Conservation (phyloP, 2,329 filamentous ascomycete genomes). For the Phialocephala subalpina region DNA sequence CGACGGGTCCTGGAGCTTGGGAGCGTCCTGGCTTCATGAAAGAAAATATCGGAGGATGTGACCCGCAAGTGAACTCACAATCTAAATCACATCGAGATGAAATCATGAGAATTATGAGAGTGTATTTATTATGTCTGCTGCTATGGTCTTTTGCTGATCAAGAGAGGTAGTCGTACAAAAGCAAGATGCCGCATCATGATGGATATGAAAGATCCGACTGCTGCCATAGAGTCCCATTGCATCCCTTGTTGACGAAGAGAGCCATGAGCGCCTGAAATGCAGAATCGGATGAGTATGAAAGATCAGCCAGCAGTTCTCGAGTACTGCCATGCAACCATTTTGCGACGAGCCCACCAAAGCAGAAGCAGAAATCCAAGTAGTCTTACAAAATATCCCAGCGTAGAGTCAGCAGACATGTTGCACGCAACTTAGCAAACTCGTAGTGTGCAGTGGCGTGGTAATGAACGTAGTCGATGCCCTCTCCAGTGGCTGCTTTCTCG, state of each 20-base stretch:
- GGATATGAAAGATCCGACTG: not conserved
- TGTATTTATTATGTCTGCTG: not conserved
- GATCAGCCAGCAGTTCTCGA: not conserved
- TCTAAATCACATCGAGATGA: not conserved
- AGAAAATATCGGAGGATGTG: too few species aligned
- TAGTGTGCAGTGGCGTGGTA: not conserved
- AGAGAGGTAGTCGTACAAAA: not conserved
- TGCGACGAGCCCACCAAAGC: not conserved
- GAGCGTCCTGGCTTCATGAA: too few species aligned
- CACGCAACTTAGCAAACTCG: not conserved
- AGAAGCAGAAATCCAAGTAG: not conserved
- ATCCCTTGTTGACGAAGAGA: not conserved
- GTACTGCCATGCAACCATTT: not conserved
- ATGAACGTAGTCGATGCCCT: constrained; percentile 36
- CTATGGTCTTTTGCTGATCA: not conserved
- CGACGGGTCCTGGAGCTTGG: too few species aligned
- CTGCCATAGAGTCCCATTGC: not conserved
- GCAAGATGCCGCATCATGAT: not conserved
- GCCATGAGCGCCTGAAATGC: not conserved
- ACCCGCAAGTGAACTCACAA: too few species aligned
- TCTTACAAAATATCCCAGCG: not conserved
- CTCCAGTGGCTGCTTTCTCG: constrained; percentile 30
- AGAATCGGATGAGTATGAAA: not conserved
- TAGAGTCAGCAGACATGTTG: not conserved
- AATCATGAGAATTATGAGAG: not conserved